Evolutionary conservation across 2,329 filamentous ascomycete genomes (phyloP).

Genomic region (Apiospora marii): DNA sequence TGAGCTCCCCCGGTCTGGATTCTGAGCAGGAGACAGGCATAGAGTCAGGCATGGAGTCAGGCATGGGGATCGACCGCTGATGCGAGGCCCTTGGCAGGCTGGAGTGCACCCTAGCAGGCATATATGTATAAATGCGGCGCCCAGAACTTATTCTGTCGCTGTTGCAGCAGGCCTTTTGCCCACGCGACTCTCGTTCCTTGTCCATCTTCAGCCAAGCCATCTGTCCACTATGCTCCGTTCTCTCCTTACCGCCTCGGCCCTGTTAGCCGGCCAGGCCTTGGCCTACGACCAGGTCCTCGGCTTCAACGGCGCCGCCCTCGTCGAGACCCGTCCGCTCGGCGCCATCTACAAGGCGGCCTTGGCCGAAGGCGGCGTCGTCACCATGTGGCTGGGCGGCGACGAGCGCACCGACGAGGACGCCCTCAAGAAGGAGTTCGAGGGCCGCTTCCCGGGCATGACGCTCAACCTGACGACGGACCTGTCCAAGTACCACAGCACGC

Average conservation of each 20-base stretch:
- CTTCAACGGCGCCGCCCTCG: constrained; percentile 33
- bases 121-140: neutral
- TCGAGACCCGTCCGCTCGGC: constrained; percentile 56
- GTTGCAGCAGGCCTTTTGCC: neutral
- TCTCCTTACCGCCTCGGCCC: neutral
- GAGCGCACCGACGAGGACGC: constrained; percentile 48
- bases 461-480: constrained; percentile 63
- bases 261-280: constrained; percentile 1
- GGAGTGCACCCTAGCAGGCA: no score
- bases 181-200: neutral
- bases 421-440: constrained; percentile 53
- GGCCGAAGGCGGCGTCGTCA: constrained; percentile 54
- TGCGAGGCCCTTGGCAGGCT: no score
- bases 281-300: constrained; percentile 38
- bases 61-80: no score
- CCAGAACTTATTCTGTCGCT: neutral
- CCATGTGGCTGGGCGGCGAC: constrained; percentile 58
- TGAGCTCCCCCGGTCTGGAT: neutral
- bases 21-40: no score
- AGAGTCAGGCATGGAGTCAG: neutral
- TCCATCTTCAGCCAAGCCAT: neutral
- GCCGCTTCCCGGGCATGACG: constrained; percentile 56
- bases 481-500: constrained; percentile 61
- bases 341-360: constrained; percentile 59
- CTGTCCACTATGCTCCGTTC: neutral